Percentiles rank a stretch among this genome's conserved stretches.
Conservation (phyloP, 345 rosid genomes). For the Eucalyptus grandis region DNA sequence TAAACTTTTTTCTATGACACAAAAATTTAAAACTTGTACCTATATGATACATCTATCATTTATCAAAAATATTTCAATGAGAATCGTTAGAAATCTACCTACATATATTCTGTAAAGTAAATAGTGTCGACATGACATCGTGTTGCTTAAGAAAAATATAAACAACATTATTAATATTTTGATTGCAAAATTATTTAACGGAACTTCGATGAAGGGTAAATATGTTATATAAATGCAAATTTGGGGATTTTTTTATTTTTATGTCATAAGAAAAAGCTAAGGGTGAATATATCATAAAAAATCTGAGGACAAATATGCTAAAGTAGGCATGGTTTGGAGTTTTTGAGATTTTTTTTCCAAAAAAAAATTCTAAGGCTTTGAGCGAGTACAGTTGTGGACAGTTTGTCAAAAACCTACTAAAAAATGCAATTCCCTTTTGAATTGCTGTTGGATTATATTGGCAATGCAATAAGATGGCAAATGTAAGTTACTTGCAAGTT, state of each 20-base stretch:
- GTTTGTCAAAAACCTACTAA: neutral
- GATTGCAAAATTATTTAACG: neutral
- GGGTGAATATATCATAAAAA: too few species aligned
- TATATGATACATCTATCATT: fast-evolving
- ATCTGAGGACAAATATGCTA: too few species aligned
- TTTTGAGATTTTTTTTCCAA: too few species aligned
- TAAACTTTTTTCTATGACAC: fast-evolving
- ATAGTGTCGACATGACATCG: fast-evolving
- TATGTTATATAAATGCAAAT: too few species aligned
- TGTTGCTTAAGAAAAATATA: neutral
- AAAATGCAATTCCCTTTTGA: neutral
- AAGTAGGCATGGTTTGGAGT: fast-evolving
- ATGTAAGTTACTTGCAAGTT: fast-evolving
- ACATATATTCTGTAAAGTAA: fast-evolving
- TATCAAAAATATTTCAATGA: too few species aligned
- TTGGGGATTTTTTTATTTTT: too few species aligned
- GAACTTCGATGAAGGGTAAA: neutral
- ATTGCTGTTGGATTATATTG: neutral
- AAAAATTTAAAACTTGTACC: too few species aligned
- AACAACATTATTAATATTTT: too few species aligned
- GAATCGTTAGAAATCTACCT: fast-evolving
- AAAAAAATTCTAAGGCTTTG: neutral
- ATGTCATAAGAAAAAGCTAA: too few species aligned
- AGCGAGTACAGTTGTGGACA: fast-evolving
- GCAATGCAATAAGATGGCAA: neutral